phyloP scores from a whole-genome alignment of 1,139 yeast species.

The Diutina sp. region DNA sequence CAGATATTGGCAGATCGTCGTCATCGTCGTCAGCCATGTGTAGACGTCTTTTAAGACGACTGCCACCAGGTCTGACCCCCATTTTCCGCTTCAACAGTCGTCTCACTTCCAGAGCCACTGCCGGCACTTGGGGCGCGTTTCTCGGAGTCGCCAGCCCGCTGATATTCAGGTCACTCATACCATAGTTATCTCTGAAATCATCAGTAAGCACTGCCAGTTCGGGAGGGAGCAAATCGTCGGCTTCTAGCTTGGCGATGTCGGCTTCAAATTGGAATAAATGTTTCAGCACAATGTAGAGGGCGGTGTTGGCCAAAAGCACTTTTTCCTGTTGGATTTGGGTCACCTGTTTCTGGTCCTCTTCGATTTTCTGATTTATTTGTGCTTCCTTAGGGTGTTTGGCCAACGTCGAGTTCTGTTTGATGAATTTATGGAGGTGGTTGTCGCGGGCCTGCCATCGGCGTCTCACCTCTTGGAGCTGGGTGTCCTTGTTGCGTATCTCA shows the following conservation, averaged over 20 bases:
- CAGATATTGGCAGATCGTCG: neutral
- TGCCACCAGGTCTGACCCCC: neutral
- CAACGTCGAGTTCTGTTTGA: constrained; percentile 72
- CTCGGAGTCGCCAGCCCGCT: neutral
- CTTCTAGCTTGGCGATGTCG: constrained; percentile 64
- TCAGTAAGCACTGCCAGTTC: constrained; percentile 10
- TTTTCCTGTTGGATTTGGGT: constrained; percentile 64
- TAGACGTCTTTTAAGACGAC: neutral
- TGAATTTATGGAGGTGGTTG: constrained; percentile 66
- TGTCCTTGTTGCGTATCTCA: constrained; percentile 65
- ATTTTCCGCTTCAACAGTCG: neutral
- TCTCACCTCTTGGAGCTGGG: constrained; percentile 51
- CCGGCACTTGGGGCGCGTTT: neutral
- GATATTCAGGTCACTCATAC: neutral
- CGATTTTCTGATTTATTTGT: constrained; percentile 51
- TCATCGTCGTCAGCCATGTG: neutral
- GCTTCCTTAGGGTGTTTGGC: constrained; percentile 77
- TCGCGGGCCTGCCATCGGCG: constrained; percentile 64
- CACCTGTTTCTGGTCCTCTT: constrained; percentile 53
- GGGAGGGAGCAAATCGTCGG: constrained; percentile 68
- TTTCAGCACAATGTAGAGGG: constrained; percentile 61
- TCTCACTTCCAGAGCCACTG: neutral
- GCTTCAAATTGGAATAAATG: constrained; percentile 63
- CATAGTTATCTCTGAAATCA: constrained; percentile 5
- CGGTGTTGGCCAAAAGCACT: constrained; percentile 69